A percentile compares a stretch with the other conserved stretches of the same genome.
Conservation (phyloP, 352 stramenopile species). For the Pilasporangium apinafurcum region DNA sequence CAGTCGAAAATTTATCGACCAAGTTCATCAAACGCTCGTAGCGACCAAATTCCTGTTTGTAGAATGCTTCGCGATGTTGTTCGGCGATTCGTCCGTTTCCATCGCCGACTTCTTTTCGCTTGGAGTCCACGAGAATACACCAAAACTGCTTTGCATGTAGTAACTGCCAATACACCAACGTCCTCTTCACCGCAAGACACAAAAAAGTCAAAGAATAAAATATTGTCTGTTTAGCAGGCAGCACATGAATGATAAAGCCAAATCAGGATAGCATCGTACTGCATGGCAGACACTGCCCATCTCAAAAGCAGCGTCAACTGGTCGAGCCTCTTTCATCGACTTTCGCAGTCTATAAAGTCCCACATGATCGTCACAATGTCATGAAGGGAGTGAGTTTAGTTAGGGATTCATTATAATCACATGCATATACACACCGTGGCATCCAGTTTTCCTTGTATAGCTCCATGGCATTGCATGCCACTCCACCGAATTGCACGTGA, state of each 20-base stretch:
- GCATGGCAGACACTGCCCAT: constrained; percentile 78
- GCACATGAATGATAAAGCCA: neutral
- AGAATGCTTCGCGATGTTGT: constrained; percentile 25
- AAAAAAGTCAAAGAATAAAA: neutral
- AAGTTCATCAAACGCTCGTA: constrained; percentile 59
- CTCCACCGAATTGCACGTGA: constrained; percentile 46
- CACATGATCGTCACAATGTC: neutral
- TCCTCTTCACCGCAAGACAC: constrained; percentile 30
- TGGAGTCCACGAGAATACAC: constrained; percentile 66
- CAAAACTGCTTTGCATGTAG: constrained; percentile 79
- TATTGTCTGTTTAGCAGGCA: neutral
- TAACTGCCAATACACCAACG: constrained; percentile 70
- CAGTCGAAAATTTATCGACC: constrained; percentile 62
- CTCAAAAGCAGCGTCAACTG: constrained; percentile 36
- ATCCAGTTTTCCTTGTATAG: constrained; percentile 72
- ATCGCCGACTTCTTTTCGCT: constrained; percentile 31
- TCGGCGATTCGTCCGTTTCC: constrained; percentile 39
- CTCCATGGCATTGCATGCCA: constrained; percentile 51
- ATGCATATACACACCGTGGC: constrained; percentile 24
- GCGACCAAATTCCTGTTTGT: constrained; percentile 66
- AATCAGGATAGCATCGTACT: constrained; percentile 20
- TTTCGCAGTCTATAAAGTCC: constrained; percentile 24
- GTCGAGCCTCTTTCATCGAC: constrained; percentile 16
- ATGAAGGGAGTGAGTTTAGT: neutral
- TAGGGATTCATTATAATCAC: neutral